Evolutionary conservation across 805 yeast species (phyloP).

Genomic region (Candida sithepensis): DNA sequence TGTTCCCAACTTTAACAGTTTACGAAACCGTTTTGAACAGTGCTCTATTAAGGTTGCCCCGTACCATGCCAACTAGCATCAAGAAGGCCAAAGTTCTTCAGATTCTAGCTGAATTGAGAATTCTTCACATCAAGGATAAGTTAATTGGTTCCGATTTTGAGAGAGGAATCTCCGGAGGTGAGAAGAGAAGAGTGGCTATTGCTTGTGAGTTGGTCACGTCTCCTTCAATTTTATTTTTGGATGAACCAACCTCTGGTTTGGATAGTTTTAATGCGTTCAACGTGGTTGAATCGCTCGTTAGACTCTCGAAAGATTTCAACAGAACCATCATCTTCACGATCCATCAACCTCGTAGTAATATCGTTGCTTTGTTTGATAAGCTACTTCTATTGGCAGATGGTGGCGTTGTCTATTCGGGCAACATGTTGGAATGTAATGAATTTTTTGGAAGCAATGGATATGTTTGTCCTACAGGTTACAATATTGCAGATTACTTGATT

Average conservation of each 20-base stretch:
- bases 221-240: slow-evolving; percentile 77
- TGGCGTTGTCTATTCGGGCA: slow-evolving; percentile 82
- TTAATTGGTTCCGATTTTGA: slow-evolving; percentile 85
- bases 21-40: slow-evolving; percentile 92
- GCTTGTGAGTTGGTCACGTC: slow-evolving; percentile 92
- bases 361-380: slow-evolving; percentile 86
- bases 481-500: slow-evolving; percentile 88
- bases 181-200: slow-evolving; percentile 85
- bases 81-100: slow-evolving; percentile 80
- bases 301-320: slow-evolving; percentile 72
- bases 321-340: slow-evolving; percentile 91
- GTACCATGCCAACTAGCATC: slow-evolving; percentile 65
- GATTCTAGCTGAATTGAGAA: slow-evolving; percentile 81
- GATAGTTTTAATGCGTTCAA: slow-evolving; percentile 92
- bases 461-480: slow-evolving; percentile 83
- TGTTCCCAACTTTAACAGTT: slow-evolving; percentile 90
- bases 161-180: slow-evolving; percentile 93
- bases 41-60: slow-evolving; percentile 84
- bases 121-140: slow-evolving; percentile 75
- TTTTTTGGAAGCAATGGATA: slow-evolving; percentile 76
- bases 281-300: slow-evolving; percentile 80
- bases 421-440: slow-evolving; percentile 67
- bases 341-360: slow-evolving; percentile 96
- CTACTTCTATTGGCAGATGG: slow-evolving; percentile 81
- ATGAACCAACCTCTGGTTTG: slow-evolving; percentile 94